Base-by-base conservation (phyloP, 2,329 filamentous ascomycete species). In the Beauveria varroae region DNA sequence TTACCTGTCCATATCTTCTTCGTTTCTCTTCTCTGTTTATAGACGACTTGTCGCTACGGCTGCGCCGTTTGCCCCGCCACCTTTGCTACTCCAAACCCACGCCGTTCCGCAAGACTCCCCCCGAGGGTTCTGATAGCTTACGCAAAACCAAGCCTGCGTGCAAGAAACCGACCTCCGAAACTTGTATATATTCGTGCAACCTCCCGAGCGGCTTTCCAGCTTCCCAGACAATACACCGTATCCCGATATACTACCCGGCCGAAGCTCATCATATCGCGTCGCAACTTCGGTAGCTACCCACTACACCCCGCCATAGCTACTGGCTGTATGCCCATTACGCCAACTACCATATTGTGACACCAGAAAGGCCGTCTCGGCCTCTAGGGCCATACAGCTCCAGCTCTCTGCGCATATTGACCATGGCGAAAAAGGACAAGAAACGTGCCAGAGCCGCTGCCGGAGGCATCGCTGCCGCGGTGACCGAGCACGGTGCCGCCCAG, bases 381-480 rank as follows among this genome's bases (percentile, higher is more conserved):
- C 41, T 24, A 49, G 22, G 34, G 57, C 26, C 55, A 59, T 50
- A 55, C 62, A 59, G 61, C 61, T 63, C 65, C 61, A 60, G 56
- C 63, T 60, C 46, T 56, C 43, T 57, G 43, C 26, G 44, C 24
- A 37, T 34, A 37, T 44, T 37, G 34, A 56, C 37, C 24, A 57
- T 61, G 52, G 54, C 74, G 63, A 81, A 81, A 76, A 82, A 81
- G 71, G 74, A 79, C 68, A 79, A 75, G 72, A 83, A 81, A 74
- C 74, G 82, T 80, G 79, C 76, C 70, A 82, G 76, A 78, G 79
- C 82, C 68, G 74, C 73, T 68, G 74, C 72, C 69, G 77, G 79
- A 68, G 77, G 79, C 67, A 80, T 82, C 68, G 76, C 78, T 66
- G 79, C 80, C 53, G 79, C 79, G 72, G 76, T 82, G 74, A 81